phyloP scores from a whole-genome alignment of 176 grass and related monocot species.

The Aegilops tauschii region DNA sequence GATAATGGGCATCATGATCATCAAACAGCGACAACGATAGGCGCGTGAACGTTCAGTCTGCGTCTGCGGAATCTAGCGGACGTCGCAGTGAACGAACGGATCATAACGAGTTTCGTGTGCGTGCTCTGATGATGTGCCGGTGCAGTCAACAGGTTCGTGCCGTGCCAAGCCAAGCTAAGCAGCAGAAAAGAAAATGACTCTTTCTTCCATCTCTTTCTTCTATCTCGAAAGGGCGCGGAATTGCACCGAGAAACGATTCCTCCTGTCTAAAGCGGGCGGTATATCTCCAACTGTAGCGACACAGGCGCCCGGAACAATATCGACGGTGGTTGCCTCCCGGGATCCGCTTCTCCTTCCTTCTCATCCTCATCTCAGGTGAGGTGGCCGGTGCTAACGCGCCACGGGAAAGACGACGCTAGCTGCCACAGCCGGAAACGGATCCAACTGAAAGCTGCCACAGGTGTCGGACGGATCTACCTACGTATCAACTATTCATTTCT shows the following conservation, averaged over 20 bases:
- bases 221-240: not conserved
- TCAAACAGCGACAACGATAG: not conserved
- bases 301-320: conserved; percentile 33
- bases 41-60: not conserved
- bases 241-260: conserved; percentile 33
- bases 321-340: not conserved
- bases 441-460: conserved; percentile 29
- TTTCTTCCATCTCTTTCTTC: not conserved
- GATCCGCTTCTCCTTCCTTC: not conserved
- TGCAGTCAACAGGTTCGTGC: not conserved
- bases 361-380: not conserved
- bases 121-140: not conserved
- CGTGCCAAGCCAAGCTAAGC: not conserved
- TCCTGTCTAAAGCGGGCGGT: conserved; percentile 28
- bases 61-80: not conserved
- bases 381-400: not conserved
- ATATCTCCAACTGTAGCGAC: conserved; percentile 20
- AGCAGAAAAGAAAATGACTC: not conserved
- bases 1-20: not conserved
- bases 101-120: not conserved
- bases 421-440: not conserved
- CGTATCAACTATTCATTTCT: no score
- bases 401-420: not conserved
- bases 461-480: not conserved
- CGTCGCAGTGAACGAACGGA: not conserved